These are phyloP conservation scores for Aspergillus conjunctus DNA, from an alignment of 495 filamentous ascomycete genomes.

Conservation along the genomic window DNA sequence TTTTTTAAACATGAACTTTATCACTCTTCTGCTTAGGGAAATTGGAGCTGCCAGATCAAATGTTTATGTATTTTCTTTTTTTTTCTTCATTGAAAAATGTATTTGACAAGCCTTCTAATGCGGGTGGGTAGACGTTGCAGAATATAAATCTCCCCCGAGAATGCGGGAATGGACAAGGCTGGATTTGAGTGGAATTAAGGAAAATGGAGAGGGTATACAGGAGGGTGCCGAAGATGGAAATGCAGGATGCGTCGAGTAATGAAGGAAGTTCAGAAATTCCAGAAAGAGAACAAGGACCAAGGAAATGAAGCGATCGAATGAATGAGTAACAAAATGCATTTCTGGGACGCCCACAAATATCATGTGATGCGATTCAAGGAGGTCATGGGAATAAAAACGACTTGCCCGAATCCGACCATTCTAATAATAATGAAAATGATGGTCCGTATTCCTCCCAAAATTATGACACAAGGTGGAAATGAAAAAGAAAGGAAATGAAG, in stretches of 20 bases:
- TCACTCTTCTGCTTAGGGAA: too few relatives aligned
- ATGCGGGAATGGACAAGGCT: slow-evolving; percentile 6
- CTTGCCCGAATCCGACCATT: slow-evolving; percentile 17
- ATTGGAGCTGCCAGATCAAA: background rate
- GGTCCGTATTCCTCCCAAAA: slow-evolving; percentile 18
- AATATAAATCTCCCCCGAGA: slow-evolving; percentile 4
- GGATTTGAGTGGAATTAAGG: background rate
- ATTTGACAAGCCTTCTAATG: background rate
- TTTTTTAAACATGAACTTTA: too few relatives aligned
- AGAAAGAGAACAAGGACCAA: slow-evolving; percentile 21
- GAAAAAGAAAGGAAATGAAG: slow-evolving; percentile 22
- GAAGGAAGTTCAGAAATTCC: slow-evolving; percentile 5
- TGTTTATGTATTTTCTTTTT: background rate
- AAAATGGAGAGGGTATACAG: slow-evolving; percentile 26
- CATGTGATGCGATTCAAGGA: slow-evolving; percentile 8
- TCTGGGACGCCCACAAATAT: slow-evolving; percentile 7
- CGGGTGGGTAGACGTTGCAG: background rate
- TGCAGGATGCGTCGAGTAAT: background rate
- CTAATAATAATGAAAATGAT: slow-evolving; percentile 21
- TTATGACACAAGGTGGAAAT: slow-evolving; percentile 22
- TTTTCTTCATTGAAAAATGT: background rate
- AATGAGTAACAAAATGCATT: slow-evolving; percentile 20
- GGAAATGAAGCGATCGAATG: slow-evolving; percentile 20
- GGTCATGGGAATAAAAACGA: slow-evolving; percentile 14
- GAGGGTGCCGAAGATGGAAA: slow-evolving; percentile 7